phyloP scores from a whole-genome alignment of 2,329 filamentous ascomycete genomes.

The Colletotrichum zoysiae region DNA sequence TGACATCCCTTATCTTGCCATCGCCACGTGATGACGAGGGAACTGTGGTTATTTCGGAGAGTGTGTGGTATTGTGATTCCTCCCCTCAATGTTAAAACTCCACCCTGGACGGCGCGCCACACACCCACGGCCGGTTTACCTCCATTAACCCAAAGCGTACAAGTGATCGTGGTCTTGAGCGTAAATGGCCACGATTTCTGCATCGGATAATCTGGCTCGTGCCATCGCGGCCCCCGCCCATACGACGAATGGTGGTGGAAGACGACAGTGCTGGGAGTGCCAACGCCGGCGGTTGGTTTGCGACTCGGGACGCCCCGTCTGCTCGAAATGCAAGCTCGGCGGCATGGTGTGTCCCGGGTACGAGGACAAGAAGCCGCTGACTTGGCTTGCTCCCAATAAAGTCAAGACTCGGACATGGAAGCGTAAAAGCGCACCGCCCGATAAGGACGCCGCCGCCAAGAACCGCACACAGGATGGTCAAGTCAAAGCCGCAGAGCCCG shows the following conservation, averaged over 20 bases:
- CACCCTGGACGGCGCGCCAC: neutral
- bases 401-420: conserved; percentile 43
- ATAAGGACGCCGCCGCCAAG: neutral
- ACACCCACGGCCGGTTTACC: conserved; percentile 2
- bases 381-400: conserved; percentile 50
- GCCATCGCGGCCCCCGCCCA: neutral
- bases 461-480: neutral
- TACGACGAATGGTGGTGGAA: neutral
- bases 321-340: conserved; percentile 51
- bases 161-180: neutral
- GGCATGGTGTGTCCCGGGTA: conserved; percentile 56
- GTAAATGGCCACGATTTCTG: neutral
- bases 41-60: neutral
- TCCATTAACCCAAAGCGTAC: conserved; percentile 29
- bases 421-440: conserved; percentile 22
- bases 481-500: neutral
- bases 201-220: conserved; percentile 1
- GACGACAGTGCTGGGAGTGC: conserved; percentile 58
- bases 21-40: neutral
- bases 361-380: conserved; percentile 53
- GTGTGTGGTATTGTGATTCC: neutral
- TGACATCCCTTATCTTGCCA: neutral
- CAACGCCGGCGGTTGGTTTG: conserved; percentile 54
- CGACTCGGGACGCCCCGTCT: conserved; percentile 53
- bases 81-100: conserved; percentile 6